A percentile compares a stretch with the other conserved stretches of the same genome.
Conservation (phyloP, 805 yeast species). For the Suhomyces sp. region DNA sequence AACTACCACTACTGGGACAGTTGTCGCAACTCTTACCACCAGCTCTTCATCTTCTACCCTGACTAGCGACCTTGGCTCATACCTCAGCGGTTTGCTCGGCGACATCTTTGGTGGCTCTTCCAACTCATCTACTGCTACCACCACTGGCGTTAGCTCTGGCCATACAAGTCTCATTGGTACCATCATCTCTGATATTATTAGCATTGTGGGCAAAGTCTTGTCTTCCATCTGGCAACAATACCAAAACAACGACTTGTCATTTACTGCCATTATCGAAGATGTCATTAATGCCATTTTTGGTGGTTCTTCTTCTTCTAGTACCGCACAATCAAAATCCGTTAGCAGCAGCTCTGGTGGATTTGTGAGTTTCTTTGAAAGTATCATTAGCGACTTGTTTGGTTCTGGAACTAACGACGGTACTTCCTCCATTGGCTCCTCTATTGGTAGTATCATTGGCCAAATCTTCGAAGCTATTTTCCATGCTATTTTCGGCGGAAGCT, state of each 20-base stretch:
- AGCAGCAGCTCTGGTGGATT: background rate
- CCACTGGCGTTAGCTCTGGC: constrained; percentile 3
- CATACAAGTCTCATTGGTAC: constrained; percentile 8
- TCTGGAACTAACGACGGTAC: constrained; percentile 6
- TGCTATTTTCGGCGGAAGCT: constrained; percentile 19
- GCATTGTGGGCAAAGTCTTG: constrained; percentile 10
- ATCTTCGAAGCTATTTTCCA: constrained; percentile 17
- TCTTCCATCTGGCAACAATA: constrained; percentile 7
- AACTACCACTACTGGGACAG: constrained; percentile 4
- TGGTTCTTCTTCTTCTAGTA: constrained; percentile 5
- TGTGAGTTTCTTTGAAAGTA: constrained; percentile 7
- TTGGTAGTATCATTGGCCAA: constrained; percentile 10
- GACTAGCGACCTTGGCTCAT: constrained; percentile 7
- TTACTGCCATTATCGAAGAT: constrained; percentile 12
- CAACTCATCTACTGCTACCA: constrained; percentile 5
- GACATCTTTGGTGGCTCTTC: constrained; percentile 11
- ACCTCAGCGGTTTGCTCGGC: constrained; percentile 10
- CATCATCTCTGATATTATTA: constrained; percentile 12
- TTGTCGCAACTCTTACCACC: background rate
- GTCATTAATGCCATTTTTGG: constrained; percentile 15
- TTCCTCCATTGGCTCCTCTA: constrained; percentile 9
- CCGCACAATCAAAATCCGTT: background rate
- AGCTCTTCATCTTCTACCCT: constrained; percentile 6
- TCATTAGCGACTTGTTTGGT: constrained; percentile 13
- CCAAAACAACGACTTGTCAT: constrained; percentile 6